Base-by-base conservation (phyloP, 1,284 basidiomycete genomes). In the Cryptococcus maquisensis region DNA sequence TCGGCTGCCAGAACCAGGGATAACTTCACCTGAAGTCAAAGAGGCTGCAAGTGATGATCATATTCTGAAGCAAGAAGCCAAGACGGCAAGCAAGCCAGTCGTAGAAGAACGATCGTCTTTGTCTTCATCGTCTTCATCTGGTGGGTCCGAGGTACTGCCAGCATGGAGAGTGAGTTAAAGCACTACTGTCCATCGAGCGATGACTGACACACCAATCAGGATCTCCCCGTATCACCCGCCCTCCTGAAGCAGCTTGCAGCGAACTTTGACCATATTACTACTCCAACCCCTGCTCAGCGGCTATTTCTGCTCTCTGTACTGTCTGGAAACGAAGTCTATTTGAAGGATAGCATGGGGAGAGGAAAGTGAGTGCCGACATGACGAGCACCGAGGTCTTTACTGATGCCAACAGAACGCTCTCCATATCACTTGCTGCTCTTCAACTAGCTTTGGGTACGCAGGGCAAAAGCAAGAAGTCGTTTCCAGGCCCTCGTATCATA, bases 301-400 rank as follows among this genome's bases (percentile, higher is more conserved):
- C 54, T 66, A 8, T 66, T 69, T 41, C 46, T 68, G 2, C 47
- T 65, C 9, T 56, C 66, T 3, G 55, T 66, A 15, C 39, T 51
- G 44, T 51, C 59, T 5, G 64, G 62, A 1, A 63, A 59, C 15
- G 69, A 69, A 47, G 59, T 71, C 4, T 68, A 59, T 43, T 39
- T 68, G 26, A 60, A 60, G 21, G 69, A 71, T 54, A 49, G 60
- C 35, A 71, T 68, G 65, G 69, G 69, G 3, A 61, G 66, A 7
- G 69, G 69, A 32, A 71, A 71, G 68, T 70, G 58, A 62, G 68
- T 60, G 2, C n/a, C 4, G 16, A 21, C 32, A 15, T 21, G 15
- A 38, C 40, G 18, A 28, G n/a, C 12, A 1, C 16, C n/a, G 9
- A 21, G 43, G 37, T 50, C 21, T 26, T 47, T 5, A 37, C 4